A percentile compares a stretch with the other conserved stretches of the same genome.
These are phyloP conservation scores for Ogataea methanolica DNA, from an alignment of 805 yeast species.

Conservation along the genomic window DNA sequence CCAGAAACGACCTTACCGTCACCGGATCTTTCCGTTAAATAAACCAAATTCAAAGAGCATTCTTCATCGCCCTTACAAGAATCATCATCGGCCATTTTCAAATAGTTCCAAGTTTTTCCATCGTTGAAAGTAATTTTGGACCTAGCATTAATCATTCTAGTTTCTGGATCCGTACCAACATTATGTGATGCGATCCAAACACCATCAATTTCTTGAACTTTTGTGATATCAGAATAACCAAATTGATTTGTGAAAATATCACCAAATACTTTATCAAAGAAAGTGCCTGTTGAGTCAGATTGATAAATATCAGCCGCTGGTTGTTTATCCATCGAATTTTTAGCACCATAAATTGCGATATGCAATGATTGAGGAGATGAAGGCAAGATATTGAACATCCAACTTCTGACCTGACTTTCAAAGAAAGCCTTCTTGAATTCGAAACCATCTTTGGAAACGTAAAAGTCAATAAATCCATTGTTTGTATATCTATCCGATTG, in stretches of 20 bases:
- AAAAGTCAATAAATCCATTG: slow-evolving; percentile 35
- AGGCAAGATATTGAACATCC: slow-evolving; percentile 35
- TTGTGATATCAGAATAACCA: slow-evolving; percentile 38
- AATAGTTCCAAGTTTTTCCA: slow-evolving; percentile 49
- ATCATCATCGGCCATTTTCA: slow-evolving; percentile 41
- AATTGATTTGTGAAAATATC: slow-evolving; percentile 32
- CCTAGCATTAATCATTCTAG: slow-evolving; percentile 23
- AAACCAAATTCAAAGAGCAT: slow-evolving; percentile 44
- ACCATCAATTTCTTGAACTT: slow-evolving; percentile 54
- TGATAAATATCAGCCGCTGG: slow-evolving; percentile 35
- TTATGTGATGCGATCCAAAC: slow-evolving; percentile 44
- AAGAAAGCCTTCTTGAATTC: slow-evolving; percentile 37
- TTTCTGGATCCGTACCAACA: slow-evolving; percentile 18
- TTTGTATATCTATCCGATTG: slow-evolving; percentile 39
- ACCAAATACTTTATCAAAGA: slow-evolving; percentile 41
- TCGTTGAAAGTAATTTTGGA: slow-evolving; percentile 46
- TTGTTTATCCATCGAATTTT: slow-evolving; percentile 10
- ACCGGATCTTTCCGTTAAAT: slow-evolving; percentile 33
- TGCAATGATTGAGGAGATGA: slow-evolving; percentile 38
- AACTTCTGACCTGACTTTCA: slow-evolving; percentile 32
- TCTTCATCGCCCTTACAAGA: slow-evolving; percentile 39
- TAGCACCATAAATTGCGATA: slow-evolving; percentile 32
- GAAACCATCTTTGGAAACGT: slow-evolving; percentile 43
- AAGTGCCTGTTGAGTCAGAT: slow-evolving; percentile 58
- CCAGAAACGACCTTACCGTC: slow-evolving; percentile 40